Conservation (phyloP, 2,329 filamentous ascomycete genomes). For the Microsporum audouinii region DNA sequence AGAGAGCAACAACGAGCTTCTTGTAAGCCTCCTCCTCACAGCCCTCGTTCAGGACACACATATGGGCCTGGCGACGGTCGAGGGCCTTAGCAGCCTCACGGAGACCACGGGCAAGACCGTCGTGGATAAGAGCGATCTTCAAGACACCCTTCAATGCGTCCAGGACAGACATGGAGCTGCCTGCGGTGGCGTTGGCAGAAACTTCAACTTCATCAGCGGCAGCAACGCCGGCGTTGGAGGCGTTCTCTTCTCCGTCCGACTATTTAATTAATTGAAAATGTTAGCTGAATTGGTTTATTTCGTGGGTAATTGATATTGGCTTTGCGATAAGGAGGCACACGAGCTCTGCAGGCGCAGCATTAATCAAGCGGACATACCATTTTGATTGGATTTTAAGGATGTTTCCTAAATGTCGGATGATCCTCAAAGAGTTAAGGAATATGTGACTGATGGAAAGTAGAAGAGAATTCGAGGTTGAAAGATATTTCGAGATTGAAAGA, state of each 20-base stretch:
- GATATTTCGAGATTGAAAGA: not conserved
- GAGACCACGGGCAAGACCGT: constrained; percentile 95
- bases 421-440: constrained; percentile 41
- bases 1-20: constrained; percentile 98
- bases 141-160: constrained; percentile 98
- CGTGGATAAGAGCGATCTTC: constrained; percentile 98
- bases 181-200: constrained; percentile 71
- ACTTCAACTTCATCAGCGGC: constrained; percentile 91
- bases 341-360: not conserved
- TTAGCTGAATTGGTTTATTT: not conserved
- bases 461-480: not conserved
- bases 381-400: constrained; percentile 27
- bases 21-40: constrained; percentile 99
- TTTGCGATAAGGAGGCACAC: not conserved
- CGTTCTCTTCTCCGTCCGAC: constrained; percentile 99
- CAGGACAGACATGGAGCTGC: constrained; percentile 82
- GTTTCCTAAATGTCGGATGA: constrained; percentile 38
- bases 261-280: constrained; percentile 28
- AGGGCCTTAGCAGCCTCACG: constrained; percentile 98
- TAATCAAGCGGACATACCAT: constrained; percentile 31
- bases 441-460: not conserved
- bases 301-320: not conserved
- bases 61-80: constrained; percentile 96
- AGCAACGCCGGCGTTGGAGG: constrained; percentile 53
- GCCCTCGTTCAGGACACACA: constrained; percentile 99